Evolutionary conservation across 2,329 filamentous ascomycete genomes (phyloP).

Genomic region (Beauveria sp.): DNA sequence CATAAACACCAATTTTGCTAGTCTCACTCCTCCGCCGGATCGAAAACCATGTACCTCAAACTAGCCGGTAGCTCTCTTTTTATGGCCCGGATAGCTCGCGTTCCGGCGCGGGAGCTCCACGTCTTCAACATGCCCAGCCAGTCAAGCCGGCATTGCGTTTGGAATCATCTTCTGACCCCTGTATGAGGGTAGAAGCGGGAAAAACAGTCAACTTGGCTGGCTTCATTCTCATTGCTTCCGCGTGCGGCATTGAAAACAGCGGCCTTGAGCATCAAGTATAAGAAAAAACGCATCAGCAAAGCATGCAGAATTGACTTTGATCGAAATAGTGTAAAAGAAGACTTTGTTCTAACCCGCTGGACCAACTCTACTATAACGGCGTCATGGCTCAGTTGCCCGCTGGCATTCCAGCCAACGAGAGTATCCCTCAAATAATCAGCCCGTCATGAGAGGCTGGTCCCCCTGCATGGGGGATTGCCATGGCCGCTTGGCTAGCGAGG

Average conservation of each 20-base stretch:
- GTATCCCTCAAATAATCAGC: neutral
- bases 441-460: constrained; percentile 2
- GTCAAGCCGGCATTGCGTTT: neutral
- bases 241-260: too few relatives aligned
- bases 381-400: neutral
- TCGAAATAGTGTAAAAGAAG: too few relatives aligned
- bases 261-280: too few relatives aligned
- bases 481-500: neutral
- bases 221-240: neutral
- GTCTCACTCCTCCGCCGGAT: neutral
- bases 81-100: neutral
- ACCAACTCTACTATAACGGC: neutral
- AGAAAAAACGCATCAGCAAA: too few relatives aligned
- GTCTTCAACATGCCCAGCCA: neutral
- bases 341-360: too few relatives aligned
- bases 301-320: too few relatives aligned
- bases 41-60: neutral
- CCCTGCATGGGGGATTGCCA: neutral
- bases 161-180: constrained; percentile 5
- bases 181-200: neutral
- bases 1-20: neutral
- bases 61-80: neutral
- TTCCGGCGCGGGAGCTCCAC: neutral
- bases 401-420: neutral
- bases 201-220: too few relatives aligned